These are phyloP conservation scores for Fusarium oligoseptatum DNA, from an alignment of 2,329 filamentous ascomycete genomes.

Conservation along the genomic window DNA sequence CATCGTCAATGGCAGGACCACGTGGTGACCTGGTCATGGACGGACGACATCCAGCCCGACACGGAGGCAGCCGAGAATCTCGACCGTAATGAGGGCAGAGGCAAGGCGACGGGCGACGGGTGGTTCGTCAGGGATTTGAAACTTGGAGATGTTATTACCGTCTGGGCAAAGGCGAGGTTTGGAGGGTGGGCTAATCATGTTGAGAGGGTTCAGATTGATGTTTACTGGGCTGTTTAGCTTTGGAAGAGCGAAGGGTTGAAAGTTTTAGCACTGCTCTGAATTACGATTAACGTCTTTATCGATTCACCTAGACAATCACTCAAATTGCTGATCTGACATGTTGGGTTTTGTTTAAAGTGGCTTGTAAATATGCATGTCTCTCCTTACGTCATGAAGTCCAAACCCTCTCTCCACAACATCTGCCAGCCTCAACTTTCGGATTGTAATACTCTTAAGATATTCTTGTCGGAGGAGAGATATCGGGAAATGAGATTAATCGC, in stretches of 20 bases:
- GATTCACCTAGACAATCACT: background rate
- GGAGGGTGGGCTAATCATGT: constrained; percentile 66
- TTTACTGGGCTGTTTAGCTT: constrained; percentile 68
- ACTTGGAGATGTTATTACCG: constrained; percentile 71
- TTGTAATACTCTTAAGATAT: background rate
- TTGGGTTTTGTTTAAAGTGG: background rate
- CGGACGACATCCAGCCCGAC: constrained; percentile 61
- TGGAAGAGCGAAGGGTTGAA: too few relatives aligned
- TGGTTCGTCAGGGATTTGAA: constrained; percentile 68
- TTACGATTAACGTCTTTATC: background rate
- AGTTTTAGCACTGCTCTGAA: background rate
- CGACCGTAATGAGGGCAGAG: constrained; percentile 60
- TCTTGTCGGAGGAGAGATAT: background rate
- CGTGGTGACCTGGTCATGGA: constrained; percentile 66
- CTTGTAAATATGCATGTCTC: constrained; percentile 1
- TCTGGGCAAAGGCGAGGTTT: constrained; percentile 73
- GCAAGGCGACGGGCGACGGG: constrained; percentile 64
- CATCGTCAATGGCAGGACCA: constrained; percentile 54
- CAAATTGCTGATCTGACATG: background rate
- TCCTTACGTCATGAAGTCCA: background rate
- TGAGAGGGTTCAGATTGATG: constrained; percentile 63
- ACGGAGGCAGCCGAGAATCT: constrained; percentile 57
- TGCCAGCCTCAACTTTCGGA: background rate
- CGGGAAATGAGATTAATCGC: constrained; percentile 30
- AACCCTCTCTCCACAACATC: background rate